Conservation (phyloP, 2,329 filamentous ascomycete genomes). For the Aquanectria penicillioides region DNA sequence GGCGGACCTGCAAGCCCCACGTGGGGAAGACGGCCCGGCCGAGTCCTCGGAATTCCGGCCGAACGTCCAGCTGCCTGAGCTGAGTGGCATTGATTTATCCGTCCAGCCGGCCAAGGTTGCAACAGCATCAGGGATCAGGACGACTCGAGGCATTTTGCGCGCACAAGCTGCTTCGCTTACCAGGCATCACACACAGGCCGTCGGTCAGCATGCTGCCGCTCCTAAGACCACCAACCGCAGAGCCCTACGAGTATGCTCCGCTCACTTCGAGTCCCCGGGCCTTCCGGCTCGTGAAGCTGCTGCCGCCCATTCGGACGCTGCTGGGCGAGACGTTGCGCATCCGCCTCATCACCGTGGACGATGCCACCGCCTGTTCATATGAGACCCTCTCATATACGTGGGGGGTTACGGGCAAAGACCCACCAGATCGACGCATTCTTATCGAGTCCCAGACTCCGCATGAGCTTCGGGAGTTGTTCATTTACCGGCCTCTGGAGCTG, state of each 20-base stretch:
- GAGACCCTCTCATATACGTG: conserved; percentile 47
- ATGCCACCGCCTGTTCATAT: conserved; percentile 30
- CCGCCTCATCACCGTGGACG: conserved; percentile 38
- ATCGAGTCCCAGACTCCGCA: conserved; percentile 35
- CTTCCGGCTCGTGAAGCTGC: conserved; percentile 20
- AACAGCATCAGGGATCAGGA: background rate
- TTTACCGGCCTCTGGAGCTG: conserved; percentile 44
- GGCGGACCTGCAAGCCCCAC: too few species aligned
- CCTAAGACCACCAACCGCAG: background rate
- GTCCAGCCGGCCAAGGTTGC: background rate
- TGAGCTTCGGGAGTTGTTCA: conserved; percentile 27
- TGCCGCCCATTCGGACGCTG: conserved; percentile 9
- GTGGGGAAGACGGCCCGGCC: background rate
- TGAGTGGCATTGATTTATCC: background rate
- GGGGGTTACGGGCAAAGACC: conserved; percentile 25
- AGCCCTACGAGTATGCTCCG: conserved; percentile 5
- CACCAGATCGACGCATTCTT: conserved; percentile 38
- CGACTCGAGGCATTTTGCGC: background rate
- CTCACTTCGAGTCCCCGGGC: background rate
- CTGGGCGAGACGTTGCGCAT: conserved; percentile 38
- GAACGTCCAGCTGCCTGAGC: background rate
- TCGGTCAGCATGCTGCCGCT: background rate
- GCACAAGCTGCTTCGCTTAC: too few species aligned
- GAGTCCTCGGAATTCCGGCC: background rate
- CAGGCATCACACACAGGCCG: background rate